Evolutionary conservation across 1,139 yeast species (phyloP).

Genomic region (Kodamaea alishanica): DNA sequence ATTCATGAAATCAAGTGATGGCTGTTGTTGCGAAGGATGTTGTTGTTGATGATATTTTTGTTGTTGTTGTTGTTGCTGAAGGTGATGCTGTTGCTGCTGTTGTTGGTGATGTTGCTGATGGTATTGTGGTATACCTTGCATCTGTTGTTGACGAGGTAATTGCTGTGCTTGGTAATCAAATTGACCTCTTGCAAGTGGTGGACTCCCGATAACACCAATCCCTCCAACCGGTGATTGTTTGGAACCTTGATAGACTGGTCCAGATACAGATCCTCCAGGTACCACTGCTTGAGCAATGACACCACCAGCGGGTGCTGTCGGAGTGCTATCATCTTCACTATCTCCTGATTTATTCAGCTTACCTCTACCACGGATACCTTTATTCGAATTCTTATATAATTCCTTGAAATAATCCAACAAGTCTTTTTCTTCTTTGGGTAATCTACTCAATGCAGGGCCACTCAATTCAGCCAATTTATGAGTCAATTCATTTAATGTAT

Average conservation of each 20-base stretch:
- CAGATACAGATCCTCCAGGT: conserved; percentile 6
- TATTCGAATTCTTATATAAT: conserved; percentile 79
- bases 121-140: conserved; percentile 4
- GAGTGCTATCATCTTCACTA: not conserved
- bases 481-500: conserved; percentile 64
- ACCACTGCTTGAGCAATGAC: conserved; percentile 1
- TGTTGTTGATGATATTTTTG: conserved; percentile 9
- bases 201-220: not conserved
- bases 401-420: conserved; percentile 73
- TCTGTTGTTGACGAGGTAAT: conserved; percentile 1
- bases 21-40: conserved; percentile 6
- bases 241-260: conserved; percentile 5
- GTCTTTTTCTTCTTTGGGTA: conserved; percentile 63
- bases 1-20: conserved; percentile 14
- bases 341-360: conserved; percentile 27
- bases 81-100: conserved; percentile 9
- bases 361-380: conserved; percentile 91
- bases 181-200: conserved; percentile 5
- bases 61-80: conserved; percentile 8
- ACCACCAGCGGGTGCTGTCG: conserved; percentile 3
- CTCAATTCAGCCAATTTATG: conserved; percentile 56
- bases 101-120: conserved; percentile 7
- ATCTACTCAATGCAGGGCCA: conserved; percentile 41
- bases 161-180: conserved; percentile 8
- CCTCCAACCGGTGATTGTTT: too few species aligned